Evolutionary conservation across 2,329 filamentous ascomycete species (phyloP).

Genomic region (Sarocladium oryzae): DNA sequence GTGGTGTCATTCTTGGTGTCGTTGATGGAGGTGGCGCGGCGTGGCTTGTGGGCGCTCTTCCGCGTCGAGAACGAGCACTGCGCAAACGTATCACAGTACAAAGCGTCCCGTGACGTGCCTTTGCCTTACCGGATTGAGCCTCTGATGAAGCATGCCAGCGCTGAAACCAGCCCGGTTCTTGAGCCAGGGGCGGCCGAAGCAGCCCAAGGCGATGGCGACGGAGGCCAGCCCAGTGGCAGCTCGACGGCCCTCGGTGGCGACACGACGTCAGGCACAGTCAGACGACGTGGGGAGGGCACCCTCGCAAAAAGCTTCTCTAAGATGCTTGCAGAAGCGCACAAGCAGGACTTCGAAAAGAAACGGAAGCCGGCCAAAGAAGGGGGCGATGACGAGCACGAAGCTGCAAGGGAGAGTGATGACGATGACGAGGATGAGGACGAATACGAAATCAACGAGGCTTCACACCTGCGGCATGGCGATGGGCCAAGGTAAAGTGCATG

Average conservation of each 20-base stretch:
- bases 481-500: background rate
- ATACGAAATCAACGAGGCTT: conserved; percentile 20
- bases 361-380: conserved; percentile 32
- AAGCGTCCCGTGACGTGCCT: conserved; percentile 80
- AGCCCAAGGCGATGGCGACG: background rate
- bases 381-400: conserved; percentile 16
- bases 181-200: conserved; percentile 14
- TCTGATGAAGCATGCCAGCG: conserved; percentile 35
- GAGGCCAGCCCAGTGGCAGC: conserved; percentile 9
- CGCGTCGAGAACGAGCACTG: conserved; percentile 98
- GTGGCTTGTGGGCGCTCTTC: conserved; percentile 87
- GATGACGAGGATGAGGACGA: conserved; percentile 23
- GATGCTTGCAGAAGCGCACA: conserved; percentile 78
- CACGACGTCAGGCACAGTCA: conserved; percentile 16
- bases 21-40: conserved; percentile 72
- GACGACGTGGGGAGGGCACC: conserved; percentile 27
- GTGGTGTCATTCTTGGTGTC: conserved; percentile 73
- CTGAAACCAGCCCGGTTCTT: conserved; percentile 22
- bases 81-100: conserved; percentile 82
- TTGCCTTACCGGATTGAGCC: conserved; percentile 67
- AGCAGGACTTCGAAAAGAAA: conserved; percentile 85
- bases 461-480: background rate
- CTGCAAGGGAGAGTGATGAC: conserved; percentile 20
- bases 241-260: conserved; percentile 18
- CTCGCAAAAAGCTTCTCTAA: conserved; percentile 39